Base-by-base conservation (phyloP, 163 green algal genomes). In the Scenedesmus sp. region DNA sequence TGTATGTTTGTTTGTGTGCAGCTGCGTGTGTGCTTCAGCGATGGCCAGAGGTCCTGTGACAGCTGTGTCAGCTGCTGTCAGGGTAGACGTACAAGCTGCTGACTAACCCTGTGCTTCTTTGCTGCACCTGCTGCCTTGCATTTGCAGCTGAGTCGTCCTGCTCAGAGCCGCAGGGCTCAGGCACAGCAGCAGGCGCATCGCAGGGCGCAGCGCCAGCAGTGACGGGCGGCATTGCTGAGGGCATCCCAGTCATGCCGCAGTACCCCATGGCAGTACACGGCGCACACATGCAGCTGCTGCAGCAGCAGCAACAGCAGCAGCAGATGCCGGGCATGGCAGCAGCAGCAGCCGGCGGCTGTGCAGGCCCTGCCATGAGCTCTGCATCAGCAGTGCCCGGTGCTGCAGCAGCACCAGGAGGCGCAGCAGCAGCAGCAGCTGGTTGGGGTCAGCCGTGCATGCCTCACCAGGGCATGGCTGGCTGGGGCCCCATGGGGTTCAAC, bases 111-210 rank as follows among this genome's bases (percentile, higher is more conserved):
- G 16, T n/a, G n/a, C n/a, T n/a, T n/a, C n/a, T n/a, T n/a, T n/a
- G 54, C n/a, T 67, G 18, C 57, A 13, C 55, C 52, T 87, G 82
- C 57, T n/a, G 46, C 57, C 16, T 7, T 13, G 3, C n/a, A n/a
- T n/a, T n/a, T 86, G 87, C 74, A 91, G 87, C 87, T 64, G 87
- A 91, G 62, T 91, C 87, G 13, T 87, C 76, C 23, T 87, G 87
- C 57, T 59, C 23, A 52, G 87, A 91, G 57, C 87, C 76, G 9
- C 74, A 55, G 20, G 87, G n/a, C 4, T 73, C 87, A 46, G 87
- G 70, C 73, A 57, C 34, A 6, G 62, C 84, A 46, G 54, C 81
- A 62, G 52, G 70, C 20, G 46, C 84, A 20, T 77, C 34, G 9
- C 34, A 59, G 15, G 86, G 23, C 46, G 70, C 87, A 60, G 87